Base-by-base conservation (phyloP, 768 basidiomycete genomes). In the Podaxis mareebaensis region DNA sequence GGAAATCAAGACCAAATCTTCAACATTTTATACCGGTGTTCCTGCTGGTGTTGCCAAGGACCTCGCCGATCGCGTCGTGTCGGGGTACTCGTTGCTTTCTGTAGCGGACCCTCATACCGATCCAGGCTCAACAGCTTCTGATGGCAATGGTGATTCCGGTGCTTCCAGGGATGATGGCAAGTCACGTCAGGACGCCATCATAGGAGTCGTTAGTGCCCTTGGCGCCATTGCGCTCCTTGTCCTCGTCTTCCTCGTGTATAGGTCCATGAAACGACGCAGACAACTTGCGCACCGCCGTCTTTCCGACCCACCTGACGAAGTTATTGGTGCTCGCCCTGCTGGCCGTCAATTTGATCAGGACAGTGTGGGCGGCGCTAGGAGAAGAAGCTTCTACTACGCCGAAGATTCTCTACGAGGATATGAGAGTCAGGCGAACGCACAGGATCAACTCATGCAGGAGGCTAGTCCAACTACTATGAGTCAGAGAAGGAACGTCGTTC, bases 131-230 rank as follows among this genome's bases (percentile, higher is more conserved):
- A 60, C 70, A 12, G 74, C 71, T 40, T 67, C 65, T 40, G 58
- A 57, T 22, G 69, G 67, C 13, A 66, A 68, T 33, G 68, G 67
- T 8, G 67, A 64, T 13, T 68, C 72, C 1, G 75, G 68, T 30
- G 73, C 71, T 26, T 73, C 77, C 15, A 70, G 72, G n/a, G 65
- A 66, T 42, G 67, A 65, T 22, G 76, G 77, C 60, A 85, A 83
- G 68, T 78, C 81, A 15, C 82, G 93, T 12, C 84, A 91, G 70
- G 87, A 96, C 67, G 92, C 92, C 26, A 95, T 96, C 71, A 95
- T 97, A 65, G 95, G 95, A 22, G 93, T 96, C 3, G 91, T 94
- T 66, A 87, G 84, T 44, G 87, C 90, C 2, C 83, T 96, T 20
- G 94, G 94, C 12, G 91, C 84, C 4, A 83, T 95, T 60, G 88